These are phyloP conservation scores for Salix koriyanagi DNA, from an alignment of 345 rosid species.

Conservation along the genomic window DNA sequence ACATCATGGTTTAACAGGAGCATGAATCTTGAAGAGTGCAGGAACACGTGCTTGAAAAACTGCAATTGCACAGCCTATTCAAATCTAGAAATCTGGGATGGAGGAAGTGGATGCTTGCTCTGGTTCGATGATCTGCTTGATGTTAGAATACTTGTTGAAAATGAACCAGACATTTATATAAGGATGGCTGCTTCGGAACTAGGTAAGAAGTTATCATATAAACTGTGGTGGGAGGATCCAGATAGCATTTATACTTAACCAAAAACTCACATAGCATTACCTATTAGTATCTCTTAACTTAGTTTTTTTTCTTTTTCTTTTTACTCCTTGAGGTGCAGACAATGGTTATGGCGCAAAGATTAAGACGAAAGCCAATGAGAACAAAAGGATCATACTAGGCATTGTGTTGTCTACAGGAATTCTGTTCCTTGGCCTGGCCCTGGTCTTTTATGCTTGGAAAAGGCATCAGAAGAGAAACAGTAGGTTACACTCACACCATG, in stretches of 20 bases:
- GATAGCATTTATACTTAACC: no score
- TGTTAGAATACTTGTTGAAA: background rate
- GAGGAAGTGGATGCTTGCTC: constrained; percentile 11
- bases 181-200: constrained; percentile 2
- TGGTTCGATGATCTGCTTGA: constrained; percentile 6
- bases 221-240: no score
- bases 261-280: background rate
- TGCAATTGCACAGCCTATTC: no score
- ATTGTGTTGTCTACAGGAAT: background rate
- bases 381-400: background rate
- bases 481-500: background rate
- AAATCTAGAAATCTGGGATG: background rate
- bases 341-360: background rate
- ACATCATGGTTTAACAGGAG: background rate
- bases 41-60: no score
- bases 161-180: background rate
- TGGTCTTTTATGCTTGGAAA: background rate
- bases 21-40: background rate
- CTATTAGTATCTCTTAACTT: background rate
- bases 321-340: no score
- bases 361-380: background rate
- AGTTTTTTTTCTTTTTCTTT: background rate
- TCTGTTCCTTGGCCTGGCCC: background rate
- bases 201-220: background rate
- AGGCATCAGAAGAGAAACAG: background rate